Percentiles rank a stretch among this genome's conserved stretches.
phyloP scores from a whole-genome alignment of 768 basidiomycete species.

The Nidularia sp. region DNA sequence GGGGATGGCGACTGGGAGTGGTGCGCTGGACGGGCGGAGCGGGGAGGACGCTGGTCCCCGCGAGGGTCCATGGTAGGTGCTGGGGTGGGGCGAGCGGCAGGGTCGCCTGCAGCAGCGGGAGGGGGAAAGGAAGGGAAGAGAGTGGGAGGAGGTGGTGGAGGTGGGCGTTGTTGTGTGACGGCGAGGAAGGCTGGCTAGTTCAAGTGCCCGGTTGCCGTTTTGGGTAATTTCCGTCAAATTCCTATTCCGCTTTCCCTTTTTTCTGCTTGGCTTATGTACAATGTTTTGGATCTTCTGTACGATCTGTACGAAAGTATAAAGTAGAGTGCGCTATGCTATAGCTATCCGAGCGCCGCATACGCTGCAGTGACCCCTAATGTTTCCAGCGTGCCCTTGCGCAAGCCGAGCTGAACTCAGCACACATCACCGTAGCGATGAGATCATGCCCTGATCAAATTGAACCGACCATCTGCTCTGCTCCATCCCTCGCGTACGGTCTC shows the following conservation, averaged over 20 bases:
- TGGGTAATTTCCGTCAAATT: not conserved
- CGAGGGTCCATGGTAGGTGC: slow-evolving; percentile 30
- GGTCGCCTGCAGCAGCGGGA: slow-evolving; percentile 8
- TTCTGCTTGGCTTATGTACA: not conserved
- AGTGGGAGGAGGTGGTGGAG: slow-evolving; percentile 1
- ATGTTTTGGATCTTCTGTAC: too few relatives aligned
- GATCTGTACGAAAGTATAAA: too few relatives aligned
- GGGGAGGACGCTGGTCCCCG: slow-evolving; percentile 50
- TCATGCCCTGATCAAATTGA: not conserved
- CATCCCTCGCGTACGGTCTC: not conserved
- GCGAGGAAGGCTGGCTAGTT: slow-evolving; percentile 3
- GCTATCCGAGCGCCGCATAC: too few relatives aligned
- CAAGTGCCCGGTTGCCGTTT: slow-evolving; percentile 2
- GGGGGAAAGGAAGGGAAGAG: slow-evolving; percentile 4
- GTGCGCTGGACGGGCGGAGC: slow-evolving; percentile 44
- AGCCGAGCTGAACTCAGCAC: too few relatives aligned
- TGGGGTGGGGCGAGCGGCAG: slow-evolving; percentile 4
- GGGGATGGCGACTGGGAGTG: slow-evolving; percentile 33
- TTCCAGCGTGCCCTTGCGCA: too few relatives aligned
- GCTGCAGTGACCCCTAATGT: too few relatives aligned
- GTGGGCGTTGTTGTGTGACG: slow-evolving; percentile 1
- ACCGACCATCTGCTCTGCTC: not conserved
- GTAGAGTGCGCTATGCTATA: too few relatives aligned
- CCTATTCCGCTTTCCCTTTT: not conserved
- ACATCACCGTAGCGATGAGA: not conserved